Percentiles rank a stretch among this genome's conserved stretches.
These are phyloP conservation scores for Pleurotus cornucopiae DNA, from an alignment of 768 basidiomycete genomes.

Conservation along the genomic window DNA sequence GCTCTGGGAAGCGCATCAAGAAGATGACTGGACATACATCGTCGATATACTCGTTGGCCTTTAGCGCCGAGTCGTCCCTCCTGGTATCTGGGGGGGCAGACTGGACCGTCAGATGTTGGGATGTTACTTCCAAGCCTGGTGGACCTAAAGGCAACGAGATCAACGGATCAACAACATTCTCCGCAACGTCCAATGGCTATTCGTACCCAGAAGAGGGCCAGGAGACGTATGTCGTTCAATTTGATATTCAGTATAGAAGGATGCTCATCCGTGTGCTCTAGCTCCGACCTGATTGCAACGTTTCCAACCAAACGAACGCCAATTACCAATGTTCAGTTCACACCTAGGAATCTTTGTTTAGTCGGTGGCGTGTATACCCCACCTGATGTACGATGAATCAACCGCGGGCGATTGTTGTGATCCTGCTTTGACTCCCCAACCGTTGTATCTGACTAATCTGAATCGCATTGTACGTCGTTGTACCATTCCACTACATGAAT, in stretches of 20 bases:
- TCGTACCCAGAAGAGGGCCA: constrained; percentile 45
- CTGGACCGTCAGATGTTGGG: constrained; percentile 99
- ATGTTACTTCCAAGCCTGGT: constrained; percentile 71
- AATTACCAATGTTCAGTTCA: constrained; percentile 88
- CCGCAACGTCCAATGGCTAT: constrained; percentile 13
- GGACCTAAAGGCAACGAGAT: constrained; percentile 59
- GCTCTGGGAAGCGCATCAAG: constrained; percentile 91
- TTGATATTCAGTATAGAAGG: constrained; percentile 6
- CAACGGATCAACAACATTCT: neutral
- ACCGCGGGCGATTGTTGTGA: neutral
- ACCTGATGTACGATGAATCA: constrained; percentile 45
- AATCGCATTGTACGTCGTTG: neutral
- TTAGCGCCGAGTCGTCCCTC: constrained; percentile 87
- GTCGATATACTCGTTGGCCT: constrained; percentile 85
- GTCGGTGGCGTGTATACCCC: constrained; percentile 75
- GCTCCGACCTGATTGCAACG: constrained; percentile 81
- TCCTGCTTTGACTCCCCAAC: neutral
- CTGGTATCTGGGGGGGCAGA: constrained; percentile 91
- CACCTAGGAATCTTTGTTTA: constrained; percentile 89
- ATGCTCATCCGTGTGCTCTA: constrained; percentile 24
- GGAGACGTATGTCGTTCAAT: constrained; percentile 60
- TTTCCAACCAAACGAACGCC: constrained; percentile 97
- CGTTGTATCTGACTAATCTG: neutral
- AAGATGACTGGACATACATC: constrained; percentile 93
- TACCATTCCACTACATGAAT: neutral